Conservation (phyloP, 2,329 filamentous ascomycete genomes). For the Phialophora chinensis region DNA sequence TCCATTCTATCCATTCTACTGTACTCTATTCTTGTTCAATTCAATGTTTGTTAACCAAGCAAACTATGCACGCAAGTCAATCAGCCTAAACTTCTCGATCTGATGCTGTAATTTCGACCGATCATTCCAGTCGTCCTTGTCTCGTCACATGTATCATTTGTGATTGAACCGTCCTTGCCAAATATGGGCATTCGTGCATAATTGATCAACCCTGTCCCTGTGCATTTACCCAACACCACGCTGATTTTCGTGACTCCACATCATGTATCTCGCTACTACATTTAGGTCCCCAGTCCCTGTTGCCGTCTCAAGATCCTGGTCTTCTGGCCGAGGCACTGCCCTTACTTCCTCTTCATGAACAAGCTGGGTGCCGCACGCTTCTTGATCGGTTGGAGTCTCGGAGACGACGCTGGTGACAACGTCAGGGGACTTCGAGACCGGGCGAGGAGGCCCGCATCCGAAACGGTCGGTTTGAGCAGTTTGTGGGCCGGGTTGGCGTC, state of each 20-base stretch:
- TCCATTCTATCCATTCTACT: background rate
- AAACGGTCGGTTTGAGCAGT: background rate
- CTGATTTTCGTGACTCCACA: background rate
- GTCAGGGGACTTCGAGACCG: slow-evolving; percentile 27
- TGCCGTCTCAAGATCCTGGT: too few species aligned
- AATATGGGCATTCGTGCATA: background rate
- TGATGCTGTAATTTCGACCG: background rate
- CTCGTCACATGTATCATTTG: background rate
- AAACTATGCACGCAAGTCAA: background rate
- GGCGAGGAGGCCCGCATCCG: background rate
- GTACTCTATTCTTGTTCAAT: background rate
- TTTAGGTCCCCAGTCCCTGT: background rate
- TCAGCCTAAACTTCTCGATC: background rate
- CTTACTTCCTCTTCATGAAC: slow-evolving; percentile 21
- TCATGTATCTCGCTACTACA: background rate
- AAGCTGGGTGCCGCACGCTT: slow-evolving; percentile 26
- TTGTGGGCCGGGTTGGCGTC: background rate
- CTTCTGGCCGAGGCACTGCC: background rate
- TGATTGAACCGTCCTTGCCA: background rate
- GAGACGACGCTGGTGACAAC: slow-evolving; percentile 11
- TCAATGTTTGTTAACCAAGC: too few species aligned
- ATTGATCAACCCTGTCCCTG: too few species aligned
- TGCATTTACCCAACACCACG: too few species aligned
- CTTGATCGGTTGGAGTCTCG: slow-evolving; percentile 19
- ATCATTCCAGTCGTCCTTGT: background rate